Evolutionary conservation across 139 green algal species (phyloP).

Genomic region (Limnomonas spitsbergensis): DNA sequence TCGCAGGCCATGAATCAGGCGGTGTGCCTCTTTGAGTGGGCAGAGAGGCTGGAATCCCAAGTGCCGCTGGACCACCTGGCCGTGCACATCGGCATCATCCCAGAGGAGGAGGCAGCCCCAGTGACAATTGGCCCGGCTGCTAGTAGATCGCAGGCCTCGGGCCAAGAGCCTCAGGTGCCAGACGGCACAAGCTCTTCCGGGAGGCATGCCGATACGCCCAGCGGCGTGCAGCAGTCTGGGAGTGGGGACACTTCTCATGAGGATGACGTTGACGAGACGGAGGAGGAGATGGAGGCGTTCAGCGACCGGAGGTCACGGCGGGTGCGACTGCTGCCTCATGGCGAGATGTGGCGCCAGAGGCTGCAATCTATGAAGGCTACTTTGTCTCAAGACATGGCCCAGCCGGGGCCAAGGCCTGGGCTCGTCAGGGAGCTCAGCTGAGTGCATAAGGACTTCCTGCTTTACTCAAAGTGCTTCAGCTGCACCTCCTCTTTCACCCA

Average conservation of each 20-base stretch:
- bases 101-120: slow-evolving; percentile 1
- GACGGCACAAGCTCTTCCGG: background rate
- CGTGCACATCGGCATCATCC: slow-evolving; percentile 38
- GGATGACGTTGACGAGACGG: background rate
- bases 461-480: too few relatives aligned
- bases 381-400: background rate
- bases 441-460: too few relatives aligned
- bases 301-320: background rate
- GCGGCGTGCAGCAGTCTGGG: too few relatives aligned
- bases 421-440: background rate
- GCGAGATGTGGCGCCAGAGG: background rate
- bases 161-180: too few relatives aligned
- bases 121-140: too few relatives aligned
- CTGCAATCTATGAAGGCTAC: background rate
- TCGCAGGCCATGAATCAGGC: slow-evolving; percentile 32
- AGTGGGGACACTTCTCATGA: too few relatives aligned
- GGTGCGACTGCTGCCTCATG: background rate
- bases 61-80: slow-evolving; percentile 36
- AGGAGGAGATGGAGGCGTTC: background rate
- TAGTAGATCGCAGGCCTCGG: too few relatives aligned
- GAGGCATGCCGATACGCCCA: background rate
- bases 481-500: background rate
- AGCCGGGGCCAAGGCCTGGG: background rate
- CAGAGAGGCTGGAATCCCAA: slow-evolving; percentile 42
- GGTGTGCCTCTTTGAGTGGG: slow-evolving; percentile 64